These are phyloP conservation scores for Botrytis fabae DNA, from an alignment of 2,329 filamentous ascomycete genomes.

Conservation along the genomic window DNA sequence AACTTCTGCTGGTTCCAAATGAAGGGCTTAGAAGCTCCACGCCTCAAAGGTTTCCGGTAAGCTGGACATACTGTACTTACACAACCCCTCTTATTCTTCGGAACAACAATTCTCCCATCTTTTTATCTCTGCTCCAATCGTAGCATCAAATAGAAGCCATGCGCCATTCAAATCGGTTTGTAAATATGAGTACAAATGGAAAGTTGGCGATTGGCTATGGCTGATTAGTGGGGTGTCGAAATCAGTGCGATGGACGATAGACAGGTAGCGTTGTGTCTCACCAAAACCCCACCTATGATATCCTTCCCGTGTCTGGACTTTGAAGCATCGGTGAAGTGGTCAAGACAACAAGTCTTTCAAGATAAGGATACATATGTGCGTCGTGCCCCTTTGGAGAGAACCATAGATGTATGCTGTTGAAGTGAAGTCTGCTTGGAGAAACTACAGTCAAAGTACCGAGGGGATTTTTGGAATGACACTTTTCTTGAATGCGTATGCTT, in stretches of 20 bases:
- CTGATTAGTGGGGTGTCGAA: neutral
- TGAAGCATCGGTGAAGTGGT: slow-evolving; percentile 9
- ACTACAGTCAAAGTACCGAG: neutral
- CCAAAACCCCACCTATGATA: neutral
- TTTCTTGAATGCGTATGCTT: slow-evolving; percentile 5
- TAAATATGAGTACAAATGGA: slow-evolving; percentile 2
- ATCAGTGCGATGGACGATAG: neutral
- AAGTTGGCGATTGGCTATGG: neutral
- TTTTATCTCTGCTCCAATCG: neutral
- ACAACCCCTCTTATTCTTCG: neutral
- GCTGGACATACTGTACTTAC: neutral
- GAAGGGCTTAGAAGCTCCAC: neutral
- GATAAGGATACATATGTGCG: neutral
- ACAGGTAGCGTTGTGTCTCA: neutral
- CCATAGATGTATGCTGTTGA: neutral
- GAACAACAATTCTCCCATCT: slow-evolving; percentile 7
- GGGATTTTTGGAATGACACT: neutral
- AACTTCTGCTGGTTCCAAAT: neutral
- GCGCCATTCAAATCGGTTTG: neutral
- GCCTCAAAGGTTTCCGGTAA: neutral
- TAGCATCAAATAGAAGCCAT: neutral
- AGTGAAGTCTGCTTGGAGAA: neutral
- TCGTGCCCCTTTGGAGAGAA: neutral
- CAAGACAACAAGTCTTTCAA: neutral
- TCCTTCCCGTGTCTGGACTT: neutral